Evolutionary conservation across 331 rosid species (phyloP).

Genomic region (Phaseolus coccineus): DNA sequence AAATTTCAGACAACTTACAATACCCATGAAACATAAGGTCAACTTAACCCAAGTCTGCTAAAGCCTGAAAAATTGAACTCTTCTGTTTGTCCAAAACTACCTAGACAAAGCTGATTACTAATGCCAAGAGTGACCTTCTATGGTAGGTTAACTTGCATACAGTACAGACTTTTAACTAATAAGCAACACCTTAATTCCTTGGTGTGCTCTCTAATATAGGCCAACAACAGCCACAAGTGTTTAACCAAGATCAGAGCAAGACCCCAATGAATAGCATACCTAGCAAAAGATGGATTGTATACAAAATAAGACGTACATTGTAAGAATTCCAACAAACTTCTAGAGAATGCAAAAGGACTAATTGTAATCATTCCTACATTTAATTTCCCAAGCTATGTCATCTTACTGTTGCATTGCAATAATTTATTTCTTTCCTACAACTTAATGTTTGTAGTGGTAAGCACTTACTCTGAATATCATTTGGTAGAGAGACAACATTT

Average conservation of each 20-base stretch:
- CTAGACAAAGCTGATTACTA: no score
- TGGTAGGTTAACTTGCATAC: no score
- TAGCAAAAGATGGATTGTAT: not conserved
- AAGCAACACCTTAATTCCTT: conserved; percentile 7
- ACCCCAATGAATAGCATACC: no score
- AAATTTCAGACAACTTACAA: not conserved
- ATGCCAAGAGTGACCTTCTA: no score
- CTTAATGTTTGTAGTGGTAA: not conserved
- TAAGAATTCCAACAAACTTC: not conserved
- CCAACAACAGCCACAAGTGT: not conserved
- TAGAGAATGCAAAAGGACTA: not conserved
- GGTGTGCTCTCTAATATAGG: not conserved
- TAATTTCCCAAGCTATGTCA: not conserved
- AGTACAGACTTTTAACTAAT: conserved; percentile 5
- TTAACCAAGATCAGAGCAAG: not conserved
- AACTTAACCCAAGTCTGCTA: not conserved
- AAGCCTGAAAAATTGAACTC: no score
- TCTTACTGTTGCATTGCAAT: conserved; percentile 4
- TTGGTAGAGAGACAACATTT: not conserved
- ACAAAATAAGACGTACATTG: not conserved
- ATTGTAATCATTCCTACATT: conserved; percentile 21
- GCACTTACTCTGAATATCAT: not conserved
- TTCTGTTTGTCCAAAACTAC: no score
- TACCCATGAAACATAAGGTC: conserved; percentile 14
- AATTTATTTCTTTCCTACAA: not conserved